These are phyloP conservation scores for Glycine tomentella DNA, from an alignment of 306 rosid species.

Conservation along the genomic window DNA sequence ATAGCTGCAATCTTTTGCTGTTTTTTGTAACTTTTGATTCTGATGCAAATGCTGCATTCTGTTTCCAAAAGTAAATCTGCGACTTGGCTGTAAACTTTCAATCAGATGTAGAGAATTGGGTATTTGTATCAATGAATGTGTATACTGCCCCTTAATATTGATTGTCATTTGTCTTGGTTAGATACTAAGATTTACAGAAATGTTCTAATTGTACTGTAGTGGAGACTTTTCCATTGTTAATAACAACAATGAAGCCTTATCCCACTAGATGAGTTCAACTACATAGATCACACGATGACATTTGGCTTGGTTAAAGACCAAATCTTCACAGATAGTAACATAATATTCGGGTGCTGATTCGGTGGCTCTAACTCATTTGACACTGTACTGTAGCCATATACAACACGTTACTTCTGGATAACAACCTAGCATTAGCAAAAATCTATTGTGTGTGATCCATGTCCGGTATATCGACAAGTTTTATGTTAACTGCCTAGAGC, in stretches of 20 bases:
- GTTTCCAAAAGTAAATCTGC: slow-evolving; percentile 20
- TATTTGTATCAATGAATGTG: neutral
- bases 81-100: slow-evolving; percentile 6
- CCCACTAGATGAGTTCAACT: neutral
- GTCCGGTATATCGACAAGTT: neutral
- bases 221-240: neutral
- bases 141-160: slow-evolving; percentile 29
- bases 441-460: neutral
- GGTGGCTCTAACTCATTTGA: neutral
- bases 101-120: slow-evolving; percentile 24
- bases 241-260: neutral
- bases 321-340: neutral
- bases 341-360: neutral
- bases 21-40: slow-evolving; percentile 17
- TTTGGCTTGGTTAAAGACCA: neutral
- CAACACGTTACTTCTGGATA: neutral
- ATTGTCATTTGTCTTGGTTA: slow-evolving; percentile 2
- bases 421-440: neutral
- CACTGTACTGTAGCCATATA: neutral
- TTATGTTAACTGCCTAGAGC: neutral
- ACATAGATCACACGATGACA: neutral
- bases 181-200: neutral
- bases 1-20: slow-evolving; percentile 26
- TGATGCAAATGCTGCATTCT: slow-evolving; percentile 52
- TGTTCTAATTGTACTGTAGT: slow-evolving; percentile 10